These are phyloP conservation scores for Globisporangium barbulae DNA, from an alignment of 352 stramenopile species.

Conservation along the genomic window DNA sequence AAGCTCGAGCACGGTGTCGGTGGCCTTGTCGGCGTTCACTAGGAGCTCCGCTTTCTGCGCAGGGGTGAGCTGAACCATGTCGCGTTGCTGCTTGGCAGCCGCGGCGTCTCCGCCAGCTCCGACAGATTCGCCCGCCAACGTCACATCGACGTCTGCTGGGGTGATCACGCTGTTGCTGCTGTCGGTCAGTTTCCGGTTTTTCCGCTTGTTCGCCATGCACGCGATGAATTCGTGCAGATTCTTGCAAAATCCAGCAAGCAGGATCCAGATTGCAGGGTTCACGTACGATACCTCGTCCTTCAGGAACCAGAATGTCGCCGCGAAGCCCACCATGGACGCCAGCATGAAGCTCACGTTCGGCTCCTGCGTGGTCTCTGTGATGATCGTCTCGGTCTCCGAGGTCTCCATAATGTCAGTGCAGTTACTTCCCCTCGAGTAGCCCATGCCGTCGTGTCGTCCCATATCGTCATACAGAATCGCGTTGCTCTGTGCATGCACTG, in stretches of 20 bases:
- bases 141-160: constrained; percentile 21
- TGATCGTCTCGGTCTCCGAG: not conserved
- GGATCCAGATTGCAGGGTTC: constrained; percentile 77
- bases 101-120: constrained; percentile 10
- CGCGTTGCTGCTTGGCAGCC: constrained; percentile 24
- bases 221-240: constrained; percentile 59
- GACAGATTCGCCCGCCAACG: not conserved
- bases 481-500: constrained; percentile 54
- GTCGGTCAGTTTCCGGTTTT: constrained; percentile 7
- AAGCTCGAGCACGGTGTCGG: constrained; percentile 58
- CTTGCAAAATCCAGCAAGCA: constrained; percentile 65
- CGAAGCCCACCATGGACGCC: constrained; percentile 58
- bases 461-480: constrained; percentile 59
- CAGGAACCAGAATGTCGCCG: constrained; percentile 72
- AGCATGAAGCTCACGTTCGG: constrained; percentile 53
- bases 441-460: constrained; percentile 17
- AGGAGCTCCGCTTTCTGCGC: constrained; percentile 51
- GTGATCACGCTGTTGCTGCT: constrained; percentile 13
- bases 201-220: constrained; percentile 28
- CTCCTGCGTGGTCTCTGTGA: not conserved
- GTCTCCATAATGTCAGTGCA: constrained; percentile 11
- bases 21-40: constrained; percentile 33
- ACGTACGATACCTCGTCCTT: constrained; percentile 70
- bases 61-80: constrained; percentile 42
- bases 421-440: constrained; percentile 1